phyloP scores from a whole-genome alignment of 1,139 yeast genomes.

The Pichia sp. region DNA sequence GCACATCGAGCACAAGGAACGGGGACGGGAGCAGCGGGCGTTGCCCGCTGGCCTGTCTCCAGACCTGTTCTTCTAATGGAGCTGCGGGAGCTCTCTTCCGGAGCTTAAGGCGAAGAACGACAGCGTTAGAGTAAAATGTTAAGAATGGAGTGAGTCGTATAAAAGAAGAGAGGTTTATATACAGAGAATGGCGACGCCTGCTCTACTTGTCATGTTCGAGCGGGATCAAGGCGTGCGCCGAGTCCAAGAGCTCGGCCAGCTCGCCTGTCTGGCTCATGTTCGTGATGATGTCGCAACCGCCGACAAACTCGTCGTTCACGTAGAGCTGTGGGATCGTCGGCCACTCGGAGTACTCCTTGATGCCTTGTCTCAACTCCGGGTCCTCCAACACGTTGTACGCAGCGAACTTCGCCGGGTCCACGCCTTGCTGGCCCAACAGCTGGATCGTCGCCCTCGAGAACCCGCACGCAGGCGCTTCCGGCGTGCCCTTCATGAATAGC shows the following conservation, averaged over 20 bases:
- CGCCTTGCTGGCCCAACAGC: slow-evolving; percentile 93
- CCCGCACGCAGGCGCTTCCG: slow-evolving; percentile 56
- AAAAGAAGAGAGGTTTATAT: neutral
- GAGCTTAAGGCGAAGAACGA: slow-evolving; percentile 17
- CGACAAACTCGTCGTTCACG: slow-evolving; percentile 78
- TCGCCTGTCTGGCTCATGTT: slow-evolving; percentile 94
- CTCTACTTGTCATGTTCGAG: slow-evolving; percentile 41
- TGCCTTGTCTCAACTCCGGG: slow-evolving; percentile 84
- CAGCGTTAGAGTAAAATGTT: slow-evolving; percentile 2
- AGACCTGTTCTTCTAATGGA: slow-evolving; percentile 13
- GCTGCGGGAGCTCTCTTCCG: slow-evolving; percentile 1
- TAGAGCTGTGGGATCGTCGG: slow-evolving; percentile 76
- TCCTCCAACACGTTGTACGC: slow-evolving; percentile 97
- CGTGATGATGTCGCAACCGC: slow-evolving; percentile 94
- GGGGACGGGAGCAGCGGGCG: no score
- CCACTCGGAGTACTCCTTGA: slow-evolving; percentile 94
- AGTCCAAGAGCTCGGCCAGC: slow-evolving; percentile 74
- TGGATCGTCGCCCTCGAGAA: slow-evolving; percentile 94
- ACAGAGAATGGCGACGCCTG: neutral
- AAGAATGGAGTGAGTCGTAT: neutral
- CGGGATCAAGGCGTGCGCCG: slow-evolving; percentile 74
- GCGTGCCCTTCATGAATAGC: slow-evolving; percentile 93
- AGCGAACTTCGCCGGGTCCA: slow-evolving; percentile 92
- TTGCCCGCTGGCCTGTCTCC: neutral
- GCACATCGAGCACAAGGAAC: slow-evolving; percentile 2